Percentiles rank a stretch among this genome's conserved stretches.
These are phyloP conservation scores for Clonostachys chloroleuca DNA, from an alignment of 2,329 filamentous ascomycete genomes.

Conservation along the genomic window DNA sequence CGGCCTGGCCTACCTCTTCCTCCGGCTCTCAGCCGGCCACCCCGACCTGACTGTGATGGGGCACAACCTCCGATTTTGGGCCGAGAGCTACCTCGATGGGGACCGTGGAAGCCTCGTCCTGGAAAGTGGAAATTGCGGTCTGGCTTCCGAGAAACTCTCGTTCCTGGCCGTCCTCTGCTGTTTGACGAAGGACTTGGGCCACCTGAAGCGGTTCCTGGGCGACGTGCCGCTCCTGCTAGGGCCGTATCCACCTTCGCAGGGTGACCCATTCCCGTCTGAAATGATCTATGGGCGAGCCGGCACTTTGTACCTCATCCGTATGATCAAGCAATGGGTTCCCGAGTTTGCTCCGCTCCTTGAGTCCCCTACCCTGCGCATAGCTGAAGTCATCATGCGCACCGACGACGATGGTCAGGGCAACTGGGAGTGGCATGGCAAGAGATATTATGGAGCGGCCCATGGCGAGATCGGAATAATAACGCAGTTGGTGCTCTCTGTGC, in stretches of 20 bases:
- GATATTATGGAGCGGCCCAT: conserved; percentile 63
- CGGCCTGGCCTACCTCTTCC: conserved; percentile 51
- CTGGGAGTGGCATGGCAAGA: conserved; percentile 62
- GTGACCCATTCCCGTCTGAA: conserved; percentile 48
- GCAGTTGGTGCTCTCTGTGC: conserved; percentile 59
- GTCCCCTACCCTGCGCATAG: conserved; percentile 49
- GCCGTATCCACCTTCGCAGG: conserved; percentile 11
- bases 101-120: conserved; percentile 23
- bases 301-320: conserved; percentile 61
- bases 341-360: conserved; percentile 43
- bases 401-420: conserved; percentile 29
- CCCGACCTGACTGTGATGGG: conserved; percentile 36
- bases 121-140: conserved; percentile 39
- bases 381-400: conserved; percentile 53
- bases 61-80: conserved; percentile 38
- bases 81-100: conserved; percentile 39
- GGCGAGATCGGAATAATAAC: conserved; percentile 67
- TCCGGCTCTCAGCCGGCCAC: conserved; percentile 35
- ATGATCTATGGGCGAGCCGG: conserved; percentile 65
- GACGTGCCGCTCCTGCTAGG: conserved; percentile 26
- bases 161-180: conserved; percentile 39
- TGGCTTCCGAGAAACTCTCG: conserved; percentile 43
- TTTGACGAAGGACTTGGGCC: conserved; percentile 26
- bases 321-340: conserved; percentile 54
- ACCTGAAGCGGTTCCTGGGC: conserved; percentile 33